Conservation (phyloP, 805 yeast genomes). For the Saccharomyces mikatae region DNA sequence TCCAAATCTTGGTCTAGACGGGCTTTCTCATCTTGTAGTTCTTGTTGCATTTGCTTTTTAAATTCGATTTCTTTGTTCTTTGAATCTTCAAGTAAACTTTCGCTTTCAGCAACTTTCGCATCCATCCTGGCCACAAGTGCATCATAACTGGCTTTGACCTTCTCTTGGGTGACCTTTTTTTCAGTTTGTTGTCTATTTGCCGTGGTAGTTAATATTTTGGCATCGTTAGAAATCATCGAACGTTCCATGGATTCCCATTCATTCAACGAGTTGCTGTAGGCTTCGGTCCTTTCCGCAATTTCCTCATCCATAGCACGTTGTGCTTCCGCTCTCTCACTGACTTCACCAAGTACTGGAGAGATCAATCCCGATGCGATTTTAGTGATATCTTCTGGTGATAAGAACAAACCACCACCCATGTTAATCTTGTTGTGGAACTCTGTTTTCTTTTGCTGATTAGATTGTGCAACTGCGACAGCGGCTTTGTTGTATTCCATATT, state of each 20-base stretch:
- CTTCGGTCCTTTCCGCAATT: constrained; percentile 30
- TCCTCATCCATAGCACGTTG: constrained; percentile 55
- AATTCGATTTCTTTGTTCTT: constrained; percentile 24
- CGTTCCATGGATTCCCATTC: constrained; percentile 36
- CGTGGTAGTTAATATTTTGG: constrained; percentile 32
- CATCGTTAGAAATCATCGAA: constrained; percentile 34
- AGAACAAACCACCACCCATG: constrained; percentile 80
- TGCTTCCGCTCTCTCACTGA: constrained; percentile 56
- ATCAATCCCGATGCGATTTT: constrained; percentile 71
- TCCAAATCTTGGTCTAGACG: constrained; percentile 17
- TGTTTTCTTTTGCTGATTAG: constrained; percentile 51
- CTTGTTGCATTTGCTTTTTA: constrained; percentile 34
- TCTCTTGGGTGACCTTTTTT: constrained; percentile 30
- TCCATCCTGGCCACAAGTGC: constrained; percentile 29
- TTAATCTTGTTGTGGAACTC: constrained; percentile 48
- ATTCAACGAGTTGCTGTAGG: constrained; percentile 33
- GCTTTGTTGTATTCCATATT: constrained; percentile 56
- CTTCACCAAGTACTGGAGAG: constrained; percentile 69
- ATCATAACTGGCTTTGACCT: constrained; percentile 40
- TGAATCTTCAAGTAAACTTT: constrained; percentile 38
- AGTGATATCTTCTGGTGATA: constrained; percentile 68
- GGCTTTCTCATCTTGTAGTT: constrained; percentile 11
- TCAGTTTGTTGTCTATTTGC: constrained; percentile 36
- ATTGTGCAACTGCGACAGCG: constrained; percentile 73
- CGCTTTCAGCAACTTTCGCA: constrained; percentile 30